These are phyloP conservation scores for Nakataea oryzae DNA, from an alignment of 2,329 filamentous ascomycete genomes.

Conservation along the genomic window DNA sequence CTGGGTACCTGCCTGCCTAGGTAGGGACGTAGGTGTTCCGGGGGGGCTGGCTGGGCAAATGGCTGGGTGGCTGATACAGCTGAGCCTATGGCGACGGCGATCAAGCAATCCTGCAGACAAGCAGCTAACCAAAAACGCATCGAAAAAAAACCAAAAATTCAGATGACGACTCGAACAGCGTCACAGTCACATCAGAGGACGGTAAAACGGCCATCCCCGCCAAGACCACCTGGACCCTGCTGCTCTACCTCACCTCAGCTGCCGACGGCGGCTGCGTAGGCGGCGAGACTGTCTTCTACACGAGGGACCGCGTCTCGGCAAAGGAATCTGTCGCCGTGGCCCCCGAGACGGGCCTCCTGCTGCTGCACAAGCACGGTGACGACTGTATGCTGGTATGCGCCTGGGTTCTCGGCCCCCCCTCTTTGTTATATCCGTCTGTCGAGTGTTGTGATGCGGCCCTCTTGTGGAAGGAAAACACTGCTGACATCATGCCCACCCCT, in stretches of 20 bases:
- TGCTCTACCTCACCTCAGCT: constrained; percentile 75
- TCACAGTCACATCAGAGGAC: constrained; percentile 43
- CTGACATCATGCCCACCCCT: background rate
- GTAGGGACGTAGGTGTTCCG: too few relatives aligned
- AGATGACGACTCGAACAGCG: constrained; percentile 81
- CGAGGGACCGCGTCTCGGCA: constrained; percentile 46
- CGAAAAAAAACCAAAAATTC: constrained; percentile 3
- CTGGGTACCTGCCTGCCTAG: too few relatives aligned
- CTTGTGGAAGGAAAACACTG: background rate
- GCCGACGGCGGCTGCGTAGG: constrained; percentile 61
- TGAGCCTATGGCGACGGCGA: too few relatives aligned
- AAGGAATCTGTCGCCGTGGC: constrained; percentile 60
- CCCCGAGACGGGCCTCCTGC: constrained; percentile 72
- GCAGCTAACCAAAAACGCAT: too few relatives aligned
- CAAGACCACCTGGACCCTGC: constrained; percentile 81
- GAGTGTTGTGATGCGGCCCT: too few relatives aligned
- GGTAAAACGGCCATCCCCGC: constrained; percentile 30
- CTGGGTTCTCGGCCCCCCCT: background rate
- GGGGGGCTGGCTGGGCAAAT: too few relatives aligned
- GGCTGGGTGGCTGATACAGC: background rate
- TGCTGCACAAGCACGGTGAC: constrained; percentile 81
- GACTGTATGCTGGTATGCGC: constrained; percentile 66
- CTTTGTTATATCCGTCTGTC: background rate
- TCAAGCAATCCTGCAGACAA: background rate
- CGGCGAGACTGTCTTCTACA: constrained; percentile 89